Base-by-base conservation (phyloP, 1,284 basidiomycete genomes). In the Ustilago vetiveriae region DNA sequence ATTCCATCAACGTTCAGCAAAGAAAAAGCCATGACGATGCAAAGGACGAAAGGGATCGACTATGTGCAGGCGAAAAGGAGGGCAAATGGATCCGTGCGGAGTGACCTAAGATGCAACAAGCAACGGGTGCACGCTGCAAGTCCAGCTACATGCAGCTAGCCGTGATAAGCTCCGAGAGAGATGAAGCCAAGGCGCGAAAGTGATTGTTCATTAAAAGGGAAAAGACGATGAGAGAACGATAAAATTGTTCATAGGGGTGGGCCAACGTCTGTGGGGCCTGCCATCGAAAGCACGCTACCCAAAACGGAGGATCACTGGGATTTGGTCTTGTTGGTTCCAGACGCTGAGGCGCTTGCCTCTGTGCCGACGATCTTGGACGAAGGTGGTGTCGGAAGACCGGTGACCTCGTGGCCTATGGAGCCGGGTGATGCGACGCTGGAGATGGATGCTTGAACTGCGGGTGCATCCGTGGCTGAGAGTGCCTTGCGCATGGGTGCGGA, bases 361-460 rank as follows among this genome's bases (percentile, higher is more conserved):
- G 50, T 19, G 29, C 37, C 50, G 13, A 69, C 42, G 24, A 72
- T 72, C 38, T 72, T 72, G 55, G 69, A 72, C 14, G 63, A 32
- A 10, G 69, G 69, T 16, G 69, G 69, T 10, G 69, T 67, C 6
- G 69, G 69, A n/a, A 67, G 56, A 4, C 59, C 59, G 8, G 54
- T 52, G 16, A 43, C 23, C 7, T 48, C 49, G 17, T 39, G 42
- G 6, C 40, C 54, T 26, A 55, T n/a, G 8, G 48, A 42, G 1
- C 51, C 36, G n/a, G 38, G 53, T 10, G 52, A 39, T n/a, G 40
- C 33, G 35, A 47, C 59, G 39, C 59, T 63, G 2, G 59, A 38
- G 19, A 39, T 47, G 1, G 66, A 55, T 3, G 36, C 48, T 3
- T 45, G 45, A 24, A 43, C 53, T 32, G 48, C 24, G 24, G 62